Evolutionary conservation across 164 flowering plant species (phyloP).

Genomic region (Vitis rupestris): DNA sequence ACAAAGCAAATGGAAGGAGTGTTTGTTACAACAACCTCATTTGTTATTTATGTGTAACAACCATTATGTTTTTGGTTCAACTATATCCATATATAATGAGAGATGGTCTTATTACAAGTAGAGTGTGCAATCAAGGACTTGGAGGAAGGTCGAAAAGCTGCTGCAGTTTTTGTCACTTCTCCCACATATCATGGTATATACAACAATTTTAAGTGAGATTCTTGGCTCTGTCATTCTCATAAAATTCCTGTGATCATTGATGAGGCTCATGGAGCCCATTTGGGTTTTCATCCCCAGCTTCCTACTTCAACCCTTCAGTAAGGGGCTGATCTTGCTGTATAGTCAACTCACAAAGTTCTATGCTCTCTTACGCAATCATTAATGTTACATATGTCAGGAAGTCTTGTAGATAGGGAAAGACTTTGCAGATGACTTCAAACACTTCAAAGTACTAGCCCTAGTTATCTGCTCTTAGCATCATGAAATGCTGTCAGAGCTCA

Average conservation of each 20-base stretch:
- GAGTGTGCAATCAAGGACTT: no score
- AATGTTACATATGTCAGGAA: constrained; percentile 40
- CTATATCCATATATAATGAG: neutral
- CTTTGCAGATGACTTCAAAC: constrained; percentile 37
- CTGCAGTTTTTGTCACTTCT: no score
- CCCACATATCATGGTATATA: no score
- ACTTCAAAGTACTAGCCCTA: constrained; percentile 45
- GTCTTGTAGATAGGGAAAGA: constrained; percentile 32
- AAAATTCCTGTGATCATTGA: constrained; percentile 41
- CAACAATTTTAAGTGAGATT: no score
- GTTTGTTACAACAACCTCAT: no score
- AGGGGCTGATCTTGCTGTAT: constrained; percentile 41
- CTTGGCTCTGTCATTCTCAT: constrained; percentile 31
- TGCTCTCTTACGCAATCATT: constrained; percentile 47
- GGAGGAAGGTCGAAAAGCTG: no score
- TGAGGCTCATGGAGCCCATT: constrained; percentile 51
- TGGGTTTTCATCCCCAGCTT: constrained; percentile 36
- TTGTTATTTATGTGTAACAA: no score
- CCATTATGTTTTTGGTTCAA: no score
- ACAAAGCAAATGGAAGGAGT: no score
- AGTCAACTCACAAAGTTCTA: constrained; percentile 46
- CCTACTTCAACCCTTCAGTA: constrained; percentile 39
- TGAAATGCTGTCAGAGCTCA: constrained; percentile 45
- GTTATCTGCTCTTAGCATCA: constrained; percentile 39
- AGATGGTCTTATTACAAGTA: no score